These are phyloP conservation scores for Rheum nobile DNA, from an alignment of 148 eudicot species.

Conservation along the genomic window DNA sequence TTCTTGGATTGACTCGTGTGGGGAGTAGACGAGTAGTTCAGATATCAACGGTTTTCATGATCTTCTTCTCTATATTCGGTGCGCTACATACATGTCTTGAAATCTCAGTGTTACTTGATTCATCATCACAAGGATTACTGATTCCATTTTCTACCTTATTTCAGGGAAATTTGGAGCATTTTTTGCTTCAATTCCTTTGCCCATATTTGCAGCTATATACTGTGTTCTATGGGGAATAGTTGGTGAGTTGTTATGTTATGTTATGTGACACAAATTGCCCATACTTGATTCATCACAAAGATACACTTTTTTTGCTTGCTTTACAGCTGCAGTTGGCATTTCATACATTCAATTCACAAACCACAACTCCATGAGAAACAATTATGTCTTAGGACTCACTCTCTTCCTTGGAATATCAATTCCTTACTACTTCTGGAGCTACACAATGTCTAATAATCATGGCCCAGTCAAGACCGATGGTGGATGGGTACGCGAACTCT, in stretches of 20 bases:
- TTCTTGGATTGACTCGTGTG: conserved; percentile 80
- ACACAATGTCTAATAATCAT: conserved; percentile 32
- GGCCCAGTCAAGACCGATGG: conserved; percentile 77
- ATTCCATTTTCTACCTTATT: not conserved
- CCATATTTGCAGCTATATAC: conserved; percentile 86
- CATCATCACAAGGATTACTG: not conserved
- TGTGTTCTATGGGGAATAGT: conserved; percentile 84
- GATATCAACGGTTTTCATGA: conserved; percentile 83
- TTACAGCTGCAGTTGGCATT: conserved; percentile 76
- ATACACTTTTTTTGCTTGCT: not conserved
- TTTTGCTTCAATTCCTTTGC: conserved; percentile 85
- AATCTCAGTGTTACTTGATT: not conserved
- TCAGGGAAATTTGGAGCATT: conserved; percentile 97
- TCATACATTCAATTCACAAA: conserved; percentile 84
- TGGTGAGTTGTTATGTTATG: conserved; percentile 42
- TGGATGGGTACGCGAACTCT: conserved; percentile 58
- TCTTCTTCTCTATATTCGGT: conserved; percentile 95
- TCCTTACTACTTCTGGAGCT: conserved; percentile 71
- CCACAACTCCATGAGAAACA: conserved; percentile 81
- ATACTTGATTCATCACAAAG: too few relatives aligned
- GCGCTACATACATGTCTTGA: not conserved
- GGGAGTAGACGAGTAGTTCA: conserved; percentile 99
- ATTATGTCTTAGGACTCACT: conserved; percentile 68
- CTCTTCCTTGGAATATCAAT: conserved; percentile 91
- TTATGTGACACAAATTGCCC: too few relatives aligned